Evolutionary conservation across 225 moss, liverwort and hornwort genomes (phyloP).

Genomic region (Asterella californica): DNA sequence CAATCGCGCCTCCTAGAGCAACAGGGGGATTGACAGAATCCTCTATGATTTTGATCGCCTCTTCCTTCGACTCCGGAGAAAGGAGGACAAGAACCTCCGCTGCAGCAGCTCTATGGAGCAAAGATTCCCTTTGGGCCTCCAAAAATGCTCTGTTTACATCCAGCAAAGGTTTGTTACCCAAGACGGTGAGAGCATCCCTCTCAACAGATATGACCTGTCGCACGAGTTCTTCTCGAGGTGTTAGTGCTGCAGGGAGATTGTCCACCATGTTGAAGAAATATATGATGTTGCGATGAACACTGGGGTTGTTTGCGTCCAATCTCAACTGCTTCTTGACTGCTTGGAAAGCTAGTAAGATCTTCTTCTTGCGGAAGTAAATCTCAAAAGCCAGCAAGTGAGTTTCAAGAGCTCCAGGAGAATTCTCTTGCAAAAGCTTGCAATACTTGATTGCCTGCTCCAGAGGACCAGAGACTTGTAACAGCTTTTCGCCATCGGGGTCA

Average conservation of each 20-base stretch:
- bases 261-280: constrained; percentile 88
- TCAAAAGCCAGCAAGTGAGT: constrained; percentile 94
- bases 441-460: constrained; percentile 84
- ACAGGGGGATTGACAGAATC: constrained; percentile 42
- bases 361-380: constrained; percentile 85
- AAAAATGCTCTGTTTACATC: constrained; percentile 73
- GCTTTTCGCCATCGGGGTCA: constrained; percentile 91
- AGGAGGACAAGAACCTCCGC: constrained; percentile 78
- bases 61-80: constrained; percentile 60
- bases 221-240: constrained; percentile 70
- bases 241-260: constrained; percentile 56
- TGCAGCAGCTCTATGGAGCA: constrained; percentile 83
- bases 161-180: constrained; percentile 59
- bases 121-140: constrained; percentile 58
- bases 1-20: constrained; percentile 32
- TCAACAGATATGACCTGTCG: constrained; percentile 72
- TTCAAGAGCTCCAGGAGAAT: constrained; percentile 74
- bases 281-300: constrained; percentile 78
- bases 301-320: constrained; percentile 65
- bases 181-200: constrained; percentile 53
- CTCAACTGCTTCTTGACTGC: constrained; percentile 88
- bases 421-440: constrained; percentile 88
- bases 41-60: constrained; percentile 79
- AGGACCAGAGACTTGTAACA: constrained; percentile 72
- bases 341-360: constrained; percentile 83